Base-by-base conservation (phyloP, 1,139 yeast species). In the Debaryomyces robertsiae region DNA sequence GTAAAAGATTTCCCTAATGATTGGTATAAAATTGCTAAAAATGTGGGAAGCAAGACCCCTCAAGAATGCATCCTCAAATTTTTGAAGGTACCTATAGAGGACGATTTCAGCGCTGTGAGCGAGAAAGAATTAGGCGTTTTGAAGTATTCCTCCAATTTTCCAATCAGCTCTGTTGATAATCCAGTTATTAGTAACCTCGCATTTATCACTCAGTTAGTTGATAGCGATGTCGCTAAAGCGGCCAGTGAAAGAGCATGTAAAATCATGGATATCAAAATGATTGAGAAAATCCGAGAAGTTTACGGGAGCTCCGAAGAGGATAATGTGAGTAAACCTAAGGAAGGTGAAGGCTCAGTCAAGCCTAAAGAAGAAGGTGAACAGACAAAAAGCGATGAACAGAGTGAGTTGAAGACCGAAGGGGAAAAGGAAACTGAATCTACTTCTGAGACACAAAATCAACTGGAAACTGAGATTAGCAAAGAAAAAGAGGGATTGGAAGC, bases 171-270 rank as follows among this genome's bases (percentile, higher is more conserved):
- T 32, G 80, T 84, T 19, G 98, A 93, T 53, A 93, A 93, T 60
- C 98, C 99, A 1, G 91, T 93, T 3, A 77, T 93, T 69, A 84
- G 95, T 27, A 93, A 95, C 27, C 77, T 93, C 47, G 83, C 96
- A 4, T 93, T 91, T 61, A 71, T 94, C 65, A 83, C 94, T 0
- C 84, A 90, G 34, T 65, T 91, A 43, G 95, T 91, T 15, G 96
- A 91, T 56, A 84, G 93, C n/a, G 84, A 82, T 33, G 82, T 83
- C 29, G 95, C 93, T 1, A 85, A 82, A 42, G 89, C 90, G 9
- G 95, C 96, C 9, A 88, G 95, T 14, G 67, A 59, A 36, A 67
- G 82, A 38, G 89, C 93, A 0, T 73, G 80, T 11, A 71, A 77
- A 46, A 76, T 76, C 3, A 70, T 84, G 53, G 83, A 81, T 50